A percentile compares a stretch with the other conserved stretches of the same genome.
Conservation (phyloP, 805 yeast species). For the Sugiyamaella marilandica region DNA sequence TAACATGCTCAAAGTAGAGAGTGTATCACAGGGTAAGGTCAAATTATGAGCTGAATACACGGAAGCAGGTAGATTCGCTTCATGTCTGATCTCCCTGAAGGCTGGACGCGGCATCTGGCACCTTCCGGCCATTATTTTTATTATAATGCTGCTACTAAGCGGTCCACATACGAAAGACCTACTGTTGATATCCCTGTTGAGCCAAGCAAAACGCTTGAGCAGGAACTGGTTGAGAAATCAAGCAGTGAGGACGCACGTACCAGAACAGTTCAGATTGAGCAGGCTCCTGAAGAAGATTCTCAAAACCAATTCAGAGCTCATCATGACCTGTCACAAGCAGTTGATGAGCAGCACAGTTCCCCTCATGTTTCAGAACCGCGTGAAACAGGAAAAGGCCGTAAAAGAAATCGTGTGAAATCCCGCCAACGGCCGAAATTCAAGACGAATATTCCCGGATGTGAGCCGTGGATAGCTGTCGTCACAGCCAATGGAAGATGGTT, state of each 20-base stretch:
- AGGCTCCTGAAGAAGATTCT: background rate
- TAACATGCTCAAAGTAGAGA: too few relatives aligned
- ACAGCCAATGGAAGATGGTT: slow-evolving; percentile 41
- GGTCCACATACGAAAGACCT: slow-evolving; percentile 40
- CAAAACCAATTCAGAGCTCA: background rate
- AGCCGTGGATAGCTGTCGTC: slow-evolving; percentile 42
- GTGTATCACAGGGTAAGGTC: too few relatives aligned
- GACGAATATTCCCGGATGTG: slow-evolving; percentile 13
- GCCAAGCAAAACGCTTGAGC: background rate
- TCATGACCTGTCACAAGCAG: background rate
- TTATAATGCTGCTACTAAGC: slow-evolving; percentile 35
- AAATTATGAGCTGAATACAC: too few relatives aligned
- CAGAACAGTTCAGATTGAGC: background rate
- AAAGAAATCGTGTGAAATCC: slow-evolving; percentile 5
- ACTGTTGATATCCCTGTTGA: slow-evolving; percentile 8
- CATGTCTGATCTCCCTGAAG: slow-evolving; percentile 23
- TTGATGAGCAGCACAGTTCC: background rate
- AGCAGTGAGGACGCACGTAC: background rate
- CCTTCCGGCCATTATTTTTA: slow-evolving; percentile 39
- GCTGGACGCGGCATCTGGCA: slow-evolving; percentile 38
- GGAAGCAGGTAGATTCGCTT: too few relatives aligned
- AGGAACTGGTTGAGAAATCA: background rate
- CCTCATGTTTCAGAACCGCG: background rate
- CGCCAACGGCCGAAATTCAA: slow-evolving; percentile 17
- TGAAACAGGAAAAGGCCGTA: background rate